Conservation (phyloP, 1,284 basidiomycete genomes). For the Leccinum brunneo-olivaceum region DNA sequence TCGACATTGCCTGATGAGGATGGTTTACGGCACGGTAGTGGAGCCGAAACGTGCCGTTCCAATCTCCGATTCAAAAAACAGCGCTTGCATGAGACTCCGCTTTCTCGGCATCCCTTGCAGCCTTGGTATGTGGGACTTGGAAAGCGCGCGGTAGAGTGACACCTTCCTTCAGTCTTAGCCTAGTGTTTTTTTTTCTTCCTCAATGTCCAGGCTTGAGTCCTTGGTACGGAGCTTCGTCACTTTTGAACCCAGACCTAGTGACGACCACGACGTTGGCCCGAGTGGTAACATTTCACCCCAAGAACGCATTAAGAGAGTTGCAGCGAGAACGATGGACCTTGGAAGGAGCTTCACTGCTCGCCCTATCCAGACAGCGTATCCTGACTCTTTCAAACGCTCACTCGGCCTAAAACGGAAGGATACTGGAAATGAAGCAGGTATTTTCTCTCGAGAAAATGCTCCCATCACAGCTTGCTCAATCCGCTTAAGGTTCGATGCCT, state of each 20-base stretch:
- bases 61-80: constrained; percentile 21
- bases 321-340: constrained; percentile 52
- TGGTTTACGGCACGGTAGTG: constrained; percentile 12
- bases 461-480: constrained; percentile 21
- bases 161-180: constrained; percentile 8
- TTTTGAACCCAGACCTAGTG: constrained; percentile 17
- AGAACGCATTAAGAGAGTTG: constrained; percentile 34
- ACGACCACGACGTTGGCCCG: constrained; percentile 22
- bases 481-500: constrained; percentile 14
- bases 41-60: constrained; percentile 9
- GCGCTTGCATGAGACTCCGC: constrained; percentile 8
- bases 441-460: constrained; percentile 6
- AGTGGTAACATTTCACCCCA: constrained; percentile 41
- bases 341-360: constrained; percentile 46
- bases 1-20: constrained; percentile 1
- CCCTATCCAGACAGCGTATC: constrained; percentile 28
- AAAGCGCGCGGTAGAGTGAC: constrained; percentile 10
- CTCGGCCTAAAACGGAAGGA: constrained; percentile 51
- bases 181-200: constrained; percentile 6
- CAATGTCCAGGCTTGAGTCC: constrained; percentile 27
- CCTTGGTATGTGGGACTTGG: constrained; percentile 3
- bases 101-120: not conserved
- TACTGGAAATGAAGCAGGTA: constrained; percentile 40
- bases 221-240: constrained; percentile 16
- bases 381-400: constrained; percentile 44